These are phyloP conservation scores for Annulohypoxylon moriforme DNA, from an alignment of 495 filamentous ascomycete species.

Conservation along the genomic window DNA sequence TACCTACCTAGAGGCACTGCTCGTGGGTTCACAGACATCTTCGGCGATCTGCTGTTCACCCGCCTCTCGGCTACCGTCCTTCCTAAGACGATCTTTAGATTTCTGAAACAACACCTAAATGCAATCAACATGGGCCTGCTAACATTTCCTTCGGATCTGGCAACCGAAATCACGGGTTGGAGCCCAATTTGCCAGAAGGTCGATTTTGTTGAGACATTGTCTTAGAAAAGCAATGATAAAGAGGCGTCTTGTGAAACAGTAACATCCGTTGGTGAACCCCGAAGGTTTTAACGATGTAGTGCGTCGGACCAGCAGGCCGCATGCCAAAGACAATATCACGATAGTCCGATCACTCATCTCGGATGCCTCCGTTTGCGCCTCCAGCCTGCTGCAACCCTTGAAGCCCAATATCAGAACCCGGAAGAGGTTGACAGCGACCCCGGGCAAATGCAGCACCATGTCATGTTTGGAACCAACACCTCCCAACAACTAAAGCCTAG, in stretches of 20 bases:
- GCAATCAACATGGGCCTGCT: conserved; percentile 11
- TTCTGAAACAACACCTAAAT: conserved; percentile 33
- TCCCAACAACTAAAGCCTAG: not conserved
- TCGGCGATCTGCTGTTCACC: conserved; percentile 27
- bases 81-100: conserved; percentile 26
- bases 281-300: conserved; percentile 7
- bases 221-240: conserved; percentile 8
- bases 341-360: not conserved
- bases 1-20: not conserved
- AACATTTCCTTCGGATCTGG: conserved; percentile 23
- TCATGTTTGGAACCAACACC: conserved; percentile 16
- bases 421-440: conserved; percentile 10
- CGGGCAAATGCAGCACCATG: not conserved
- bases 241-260: conserved; percentile 14
- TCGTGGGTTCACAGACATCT: conserved; percentile 11
- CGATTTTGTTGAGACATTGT: conserved; percentile 14
- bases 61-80: conserved; percentile 10
- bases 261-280: conserved; percentile 14
- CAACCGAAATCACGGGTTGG: conserved; percentile 16
- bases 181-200: not conserved
- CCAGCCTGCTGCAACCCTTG: conserved; percentile 2
- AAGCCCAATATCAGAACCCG: not conserved
- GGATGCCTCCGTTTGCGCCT: conserved; percentile 15
- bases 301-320: not conserved
- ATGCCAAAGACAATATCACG: not conserved